Evolutionary conservation across 164 flowering plant species (phyloP), one percentile per base, ranked within the genome.

Genomic region (Buxus sempervirens): DNA sequence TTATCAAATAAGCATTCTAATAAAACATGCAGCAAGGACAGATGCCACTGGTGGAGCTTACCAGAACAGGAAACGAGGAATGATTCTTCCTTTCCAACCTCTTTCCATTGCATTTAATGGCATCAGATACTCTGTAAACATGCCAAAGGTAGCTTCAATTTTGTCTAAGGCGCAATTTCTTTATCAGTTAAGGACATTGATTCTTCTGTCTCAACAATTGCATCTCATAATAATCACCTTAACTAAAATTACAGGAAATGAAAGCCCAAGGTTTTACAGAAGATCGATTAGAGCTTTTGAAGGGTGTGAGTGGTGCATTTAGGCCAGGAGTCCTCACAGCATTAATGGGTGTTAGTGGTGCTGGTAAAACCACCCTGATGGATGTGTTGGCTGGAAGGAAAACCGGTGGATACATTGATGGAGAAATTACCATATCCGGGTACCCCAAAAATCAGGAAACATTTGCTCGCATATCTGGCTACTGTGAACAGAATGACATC

Each of bases 281-380:
- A 42, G 86, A 87, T 25, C 80, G 75, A 53, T 62, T 87, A 65
- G 80, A 70, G 27, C 87, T 87, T 60, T 65, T 87, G 36, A 82
- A 80, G 75, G 83, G 82, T 15, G 84, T 87, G 22, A 87, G 85
- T 73, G 91, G 91, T 25, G 79, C 88, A 28, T 87, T 87, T 63
- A 85, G 86, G 78, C 91, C 91, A 12, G 89, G 91, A 36, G 86
- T 87, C 60, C 83, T 87, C 20, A 87, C 91, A 26, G 89, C 91
- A 60, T 68, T 87, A 7, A 87, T 87, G 91, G 91, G 91, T 28
- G 89, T 84, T 22, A 87, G 89, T 49, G 91, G 91, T 57, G 91
- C 91, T 54, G 91, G 91, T 25, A 87, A 87, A 69, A 87, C 91
- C 6, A 87, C 91, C 21, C 67, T 87, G 58, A 82, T 87, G 86